Evolutionary conservation across 768 basidiomycete genomes (phyloP), one percentile per base, ranked within the genome.

Genomic region (Leccinum truebloodii): DNA sequence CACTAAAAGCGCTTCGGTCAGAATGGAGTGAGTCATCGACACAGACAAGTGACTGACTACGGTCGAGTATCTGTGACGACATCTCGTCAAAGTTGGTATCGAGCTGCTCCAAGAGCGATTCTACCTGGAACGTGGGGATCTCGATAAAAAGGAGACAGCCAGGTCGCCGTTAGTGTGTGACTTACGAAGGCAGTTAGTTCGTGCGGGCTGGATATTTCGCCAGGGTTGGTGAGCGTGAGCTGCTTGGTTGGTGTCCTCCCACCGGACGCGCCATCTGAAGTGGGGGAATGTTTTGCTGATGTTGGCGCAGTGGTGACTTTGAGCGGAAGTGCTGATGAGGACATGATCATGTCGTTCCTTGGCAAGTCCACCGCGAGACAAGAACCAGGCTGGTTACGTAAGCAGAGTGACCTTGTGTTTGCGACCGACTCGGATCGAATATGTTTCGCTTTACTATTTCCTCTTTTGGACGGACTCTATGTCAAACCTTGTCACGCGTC

Each of bases 171-270:
- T 52, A 58, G 60, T 53, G 61, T 49, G 37, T 44, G 51, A 82
- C 91, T 75, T 71, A 97, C 95, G 76, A 95, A 97, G 22, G 93
- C 93, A 32, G 95, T 96, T 64, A 97, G 76, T 73, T 97, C 95
- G 72, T 95, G 94, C 1, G 95, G 95, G 68, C 92, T 94, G 2
- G 94, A 93, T 37, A 93, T 93, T 66, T 94, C 91, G 59, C 79
- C 79, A 1, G 81, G 74, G 63, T 68, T 74, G 37, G 75, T 60
- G 59, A 70, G 69, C 24, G 75, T 59, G 0, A 67, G 59, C 56
- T 79, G 79, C 63, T 81, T 84, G 57, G 82, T 79, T 26, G 84
- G 83, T n/a, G 83, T 85, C 67, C 60, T 66, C 32, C 64, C 49
- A 51, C 58, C 64, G 24, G 71, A 62, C 57, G 69, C 61, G 54